phyloP scores from a whole-genome alignment of 257 asterid species.

The Lycium barbarum region DNA sequence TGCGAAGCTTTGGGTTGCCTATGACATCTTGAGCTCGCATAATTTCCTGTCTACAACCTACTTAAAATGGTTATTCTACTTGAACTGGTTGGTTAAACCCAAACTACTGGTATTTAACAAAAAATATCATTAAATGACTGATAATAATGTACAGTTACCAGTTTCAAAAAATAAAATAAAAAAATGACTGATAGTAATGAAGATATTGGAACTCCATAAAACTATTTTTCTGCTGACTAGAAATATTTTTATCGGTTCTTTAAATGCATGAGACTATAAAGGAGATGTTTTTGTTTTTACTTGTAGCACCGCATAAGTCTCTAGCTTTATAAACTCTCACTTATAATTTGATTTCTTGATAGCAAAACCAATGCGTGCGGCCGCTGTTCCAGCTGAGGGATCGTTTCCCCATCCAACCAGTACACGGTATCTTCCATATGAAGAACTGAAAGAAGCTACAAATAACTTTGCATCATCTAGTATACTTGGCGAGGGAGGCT shows the following conservation, averaged over 20 bases:
- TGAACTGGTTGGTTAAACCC: slow-evolving; percentile 13
- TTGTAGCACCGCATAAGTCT: not conserved
- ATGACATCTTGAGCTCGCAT: not conserved
- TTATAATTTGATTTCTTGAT: slow-evolving; percentile 34
- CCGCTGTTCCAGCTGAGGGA: slow-evolving; percentile 58
- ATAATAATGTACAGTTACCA: not conserved
- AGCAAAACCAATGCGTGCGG: slow-evolving; percentile 61
- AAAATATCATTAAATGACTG: not conserved
- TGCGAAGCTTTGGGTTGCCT: slow-evolving; percentile 13
- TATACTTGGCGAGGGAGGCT: slow-evolving; percentile 97
- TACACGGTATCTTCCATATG: slow-evolving; percentile 77
- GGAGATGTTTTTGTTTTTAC: not conserved
- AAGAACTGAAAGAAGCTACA: slow-evolving; percentile 90
- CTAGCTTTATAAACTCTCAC: slow-evolving; percentile 17
- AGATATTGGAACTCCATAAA: slow-evolving; percentile 16
- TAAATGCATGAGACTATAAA: not conserved
- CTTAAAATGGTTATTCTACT: slow-evolving; percentile 22
- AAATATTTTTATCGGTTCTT: not conserved
- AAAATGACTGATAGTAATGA: not conserved
- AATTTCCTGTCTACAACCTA: slow-evolving; percentile 2
- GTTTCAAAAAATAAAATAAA: not conserved
- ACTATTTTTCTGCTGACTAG: not conserved
- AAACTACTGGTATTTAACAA: not conserved
- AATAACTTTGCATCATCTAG: slow-evolving; percentile 78
- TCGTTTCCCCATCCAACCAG: slow-evolving; percentile 87